phyloP scores from a whole-genome alignment of 345 rosid genomes.

The Populus nigra region DNA sequence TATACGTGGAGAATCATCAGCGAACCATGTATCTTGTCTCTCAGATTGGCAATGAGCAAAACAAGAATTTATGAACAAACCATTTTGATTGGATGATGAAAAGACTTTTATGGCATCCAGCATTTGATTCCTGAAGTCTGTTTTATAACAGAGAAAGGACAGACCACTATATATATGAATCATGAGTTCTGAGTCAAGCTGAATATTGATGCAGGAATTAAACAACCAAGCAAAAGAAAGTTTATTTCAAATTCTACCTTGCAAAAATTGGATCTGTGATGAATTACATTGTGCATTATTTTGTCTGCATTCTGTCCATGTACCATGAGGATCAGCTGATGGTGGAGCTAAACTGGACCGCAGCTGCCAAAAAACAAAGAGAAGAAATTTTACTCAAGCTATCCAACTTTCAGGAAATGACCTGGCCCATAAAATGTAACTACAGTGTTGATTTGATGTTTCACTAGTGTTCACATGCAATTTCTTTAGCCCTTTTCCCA shows the following conservation, averaged over 20 bases:
- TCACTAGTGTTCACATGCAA: background rate
- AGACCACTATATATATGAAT: constrained; percentile 2
- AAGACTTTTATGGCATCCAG: constrained; percentile 17
- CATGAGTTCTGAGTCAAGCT: background rate
- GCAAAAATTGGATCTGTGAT: constrained; percentile 28
- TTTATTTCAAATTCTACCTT: constrained; percentile 17
- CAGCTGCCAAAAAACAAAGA: constrained; percentile 19
- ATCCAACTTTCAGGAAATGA: constrained; percentile 1
- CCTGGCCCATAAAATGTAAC: background rate
- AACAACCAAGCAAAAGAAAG: background rate
- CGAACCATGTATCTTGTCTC: constrained; percentile 32
- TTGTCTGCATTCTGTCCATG: constrained; percentile 23
- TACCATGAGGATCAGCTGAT: constrained; percentile 30
- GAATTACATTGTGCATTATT: constrained; percentile 24
- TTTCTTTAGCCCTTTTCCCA: background rate
- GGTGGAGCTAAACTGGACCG: constrained; percentile 22
- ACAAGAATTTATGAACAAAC: constrained; percentile 30
- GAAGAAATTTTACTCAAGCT: background rate
- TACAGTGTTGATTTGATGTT: background rate
- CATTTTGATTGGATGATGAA: constrained; percentile 22
- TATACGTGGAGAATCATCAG: constrained; percentile 23
- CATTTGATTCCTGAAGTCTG: constrained; percentile 36
- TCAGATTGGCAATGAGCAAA: constrained; percentile 36
- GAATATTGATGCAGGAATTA: background rate
- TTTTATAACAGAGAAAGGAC: constrained; percentile 14